Evolutionary conservation across 1,284 basidiomycete species (phyloP).

Genomic region (Sanghuangporus baumii): DNA sequence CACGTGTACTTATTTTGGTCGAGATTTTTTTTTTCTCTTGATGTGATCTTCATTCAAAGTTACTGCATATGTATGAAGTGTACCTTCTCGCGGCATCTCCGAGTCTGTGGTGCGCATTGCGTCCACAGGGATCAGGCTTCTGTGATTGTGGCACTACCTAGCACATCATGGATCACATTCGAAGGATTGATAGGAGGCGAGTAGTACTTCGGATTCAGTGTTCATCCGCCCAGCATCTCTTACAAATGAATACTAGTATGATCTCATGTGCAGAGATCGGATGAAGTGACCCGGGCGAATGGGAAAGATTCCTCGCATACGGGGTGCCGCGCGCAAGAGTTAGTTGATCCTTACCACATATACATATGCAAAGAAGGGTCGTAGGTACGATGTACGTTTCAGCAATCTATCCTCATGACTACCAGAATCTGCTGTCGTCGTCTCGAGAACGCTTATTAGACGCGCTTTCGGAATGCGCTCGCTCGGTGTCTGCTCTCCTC

Average conservation of each 20-base stretch:
- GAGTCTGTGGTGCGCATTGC: neutral
- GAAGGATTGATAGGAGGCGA: neutral
- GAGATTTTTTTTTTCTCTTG: neutral
- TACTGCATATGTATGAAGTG: neutral
- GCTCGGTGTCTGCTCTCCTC: neutral
- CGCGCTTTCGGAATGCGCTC: neutral
- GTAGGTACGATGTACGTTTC: neutral
- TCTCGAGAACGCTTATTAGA: neutral
- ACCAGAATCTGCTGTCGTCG: neutral
- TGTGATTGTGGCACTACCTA: neutral
- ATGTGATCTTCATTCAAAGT: neutral
- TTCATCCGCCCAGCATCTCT: neutral
- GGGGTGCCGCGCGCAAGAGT: neutral
- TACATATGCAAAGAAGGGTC: neutral
- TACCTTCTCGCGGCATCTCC: neutral
- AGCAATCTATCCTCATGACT: constrained; percentile 16
- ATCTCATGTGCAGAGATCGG: neutral
- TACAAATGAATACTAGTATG: too few relatives aligned
- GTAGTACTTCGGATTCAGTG: neutral
- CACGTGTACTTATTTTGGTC: neutral
- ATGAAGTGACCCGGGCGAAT: neutral
- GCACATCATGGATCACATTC: neutral
- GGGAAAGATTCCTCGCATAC: neutral
- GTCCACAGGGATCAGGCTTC: neutral
- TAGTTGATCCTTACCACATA: neutral